Conservation (phyloP, 106 monocot species). For the Ottelia alismoides region DNA sequence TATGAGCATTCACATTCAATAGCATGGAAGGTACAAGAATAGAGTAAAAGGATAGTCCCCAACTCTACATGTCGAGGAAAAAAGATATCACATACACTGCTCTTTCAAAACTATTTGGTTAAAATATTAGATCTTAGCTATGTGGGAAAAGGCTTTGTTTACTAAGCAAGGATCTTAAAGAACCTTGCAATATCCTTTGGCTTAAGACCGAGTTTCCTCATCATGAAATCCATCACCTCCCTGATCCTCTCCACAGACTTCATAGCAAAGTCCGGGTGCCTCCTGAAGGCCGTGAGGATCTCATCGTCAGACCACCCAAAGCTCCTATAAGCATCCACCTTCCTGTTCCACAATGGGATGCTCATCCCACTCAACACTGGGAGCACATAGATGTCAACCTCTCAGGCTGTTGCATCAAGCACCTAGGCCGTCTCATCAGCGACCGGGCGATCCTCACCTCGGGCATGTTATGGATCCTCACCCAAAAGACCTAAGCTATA, state of each 20-base stretch:
- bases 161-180: no score
- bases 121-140: no score
- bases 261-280: slow-evolving; percentile 18
- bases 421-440: slow-evolving; percentile 1
- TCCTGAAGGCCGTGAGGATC: slow-evolving; percentile 18
- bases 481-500: no score
- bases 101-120: no score
- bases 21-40: no score
- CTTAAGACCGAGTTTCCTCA: slow-evolving; percentile 12
- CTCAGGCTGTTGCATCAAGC: not conserved
- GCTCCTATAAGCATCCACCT: slow-evolving; percentile 16
- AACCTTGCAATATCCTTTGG: not conserved
- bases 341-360: slow-evolving; percentile 20
- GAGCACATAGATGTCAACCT: slow-evolving; percentile 11
- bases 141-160: no score
- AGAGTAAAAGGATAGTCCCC: no score
- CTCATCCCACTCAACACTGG: not conserved
- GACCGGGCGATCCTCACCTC: slow-evolving; percentile 9
- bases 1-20: no score
- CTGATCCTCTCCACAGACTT: slow-evolving; percentile 20
- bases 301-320: slow-evolving; percentile 47
- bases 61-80: no score
- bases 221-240: slow-evolving; percentile 14
- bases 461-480: slow-evolving; percentile 11
- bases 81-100: no score